Percentiles rank a stretch among this genome's conserved stretches.
Evolutionary conservation across 148 eudicot genomes (phyloP).

Genomic region (Suaeda aralocaspica): DNA sequence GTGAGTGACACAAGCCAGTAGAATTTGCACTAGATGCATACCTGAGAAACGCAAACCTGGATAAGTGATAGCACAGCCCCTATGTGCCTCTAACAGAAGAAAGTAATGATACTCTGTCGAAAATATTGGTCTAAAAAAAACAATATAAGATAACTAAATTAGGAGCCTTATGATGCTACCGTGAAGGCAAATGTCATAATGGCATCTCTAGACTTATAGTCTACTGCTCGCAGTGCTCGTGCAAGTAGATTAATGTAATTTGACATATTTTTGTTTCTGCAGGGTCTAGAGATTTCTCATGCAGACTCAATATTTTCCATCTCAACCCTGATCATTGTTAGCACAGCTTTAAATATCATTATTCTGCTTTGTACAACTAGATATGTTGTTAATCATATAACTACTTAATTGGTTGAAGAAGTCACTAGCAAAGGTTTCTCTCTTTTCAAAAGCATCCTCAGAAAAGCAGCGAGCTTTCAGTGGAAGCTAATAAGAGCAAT

Average conservation of each 20-base stretch:
- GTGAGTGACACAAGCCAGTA: conserved; percentile 64
- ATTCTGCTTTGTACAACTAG: neutral
- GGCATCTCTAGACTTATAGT: neutral
- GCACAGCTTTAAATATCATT: neutral
- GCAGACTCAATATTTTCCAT: neutral
- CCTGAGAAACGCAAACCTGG: conserved; percentile 41
- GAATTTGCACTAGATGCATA: conserved; percentile 40
- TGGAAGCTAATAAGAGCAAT: neutral
- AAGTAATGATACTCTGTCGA: neutral
- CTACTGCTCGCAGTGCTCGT: neutral
- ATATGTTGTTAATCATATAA: neutral
- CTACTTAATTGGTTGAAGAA: neutral
- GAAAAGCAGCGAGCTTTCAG: neutral
- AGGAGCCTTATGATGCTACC: neutral
- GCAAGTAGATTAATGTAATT: neutral
- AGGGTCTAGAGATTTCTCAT: neutral
- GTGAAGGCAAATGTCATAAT: neutral
- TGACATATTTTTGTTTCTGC: neutral
- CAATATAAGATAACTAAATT: neutral
- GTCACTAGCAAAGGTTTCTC: neutral
- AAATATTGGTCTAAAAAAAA: neutral
- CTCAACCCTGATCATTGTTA: no score
- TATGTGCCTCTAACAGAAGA: neutral
- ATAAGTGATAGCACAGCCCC: neutral
- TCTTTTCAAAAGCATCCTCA: neutral